Conservation (phyloP, 345 rosid genomes). For the Citrus trifoliata region DNA sequence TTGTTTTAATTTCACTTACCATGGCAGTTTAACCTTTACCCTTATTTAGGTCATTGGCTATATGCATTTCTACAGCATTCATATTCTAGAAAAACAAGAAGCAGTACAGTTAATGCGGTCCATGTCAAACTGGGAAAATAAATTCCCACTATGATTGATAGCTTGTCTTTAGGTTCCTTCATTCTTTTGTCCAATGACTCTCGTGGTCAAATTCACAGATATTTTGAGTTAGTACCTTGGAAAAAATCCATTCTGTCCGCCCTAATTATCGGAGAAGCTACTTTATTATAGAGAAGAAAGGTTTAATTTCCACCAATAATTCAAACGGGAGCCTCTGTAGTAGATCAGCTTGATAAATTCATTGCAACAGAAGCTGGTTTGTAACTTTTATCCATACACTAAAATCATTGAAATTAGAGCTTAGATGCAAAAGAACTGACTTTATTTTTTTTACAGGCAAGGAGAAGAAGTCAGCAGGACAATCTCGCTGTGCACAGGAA, state of each 20-base stretch:
- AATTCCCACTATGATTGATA: neutral
- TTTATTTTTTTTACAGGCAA: conserved; percentile 40
- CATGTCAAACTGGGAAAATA: neutral
- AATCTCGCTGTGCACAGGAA: conserved; percentile 88
- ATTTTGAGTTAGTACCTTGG: neutral
- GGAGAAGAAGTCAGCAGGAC: conserved; percentile 86
- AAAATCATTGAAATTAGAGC: neutral
- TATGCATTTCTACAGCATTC: neutral
- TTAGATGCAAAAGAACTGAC: neutral
- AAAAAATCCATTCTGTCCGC: neutral
- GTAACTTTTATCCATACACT: neutral
- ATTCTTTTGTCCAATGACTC: neutral
- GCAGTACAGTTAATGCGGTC: neutral
- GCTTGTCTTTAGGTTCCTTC: neutral
- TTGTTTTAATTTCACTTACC: neutral
- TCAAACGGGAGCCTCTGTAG: neutral
- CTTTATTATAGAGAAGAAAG: neutral
- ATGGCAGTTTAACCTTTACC: neutral
- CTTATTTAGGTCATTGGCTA: neutral
- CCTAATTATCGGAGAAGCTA: neutral
- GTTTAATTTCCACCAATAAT: neutral
- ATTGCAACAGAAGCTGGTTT: neutral
- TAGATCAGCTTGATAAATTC: neutral
- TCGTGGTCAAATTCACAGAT: neutral
- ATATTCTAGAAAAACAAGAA: neutral